A percentile compares a stretch with the other conserved stretches of the same genome.
Conservation (phyloP, 495 filamentous ascomycete genomes). For the Xylaria scruposa region DNA sequence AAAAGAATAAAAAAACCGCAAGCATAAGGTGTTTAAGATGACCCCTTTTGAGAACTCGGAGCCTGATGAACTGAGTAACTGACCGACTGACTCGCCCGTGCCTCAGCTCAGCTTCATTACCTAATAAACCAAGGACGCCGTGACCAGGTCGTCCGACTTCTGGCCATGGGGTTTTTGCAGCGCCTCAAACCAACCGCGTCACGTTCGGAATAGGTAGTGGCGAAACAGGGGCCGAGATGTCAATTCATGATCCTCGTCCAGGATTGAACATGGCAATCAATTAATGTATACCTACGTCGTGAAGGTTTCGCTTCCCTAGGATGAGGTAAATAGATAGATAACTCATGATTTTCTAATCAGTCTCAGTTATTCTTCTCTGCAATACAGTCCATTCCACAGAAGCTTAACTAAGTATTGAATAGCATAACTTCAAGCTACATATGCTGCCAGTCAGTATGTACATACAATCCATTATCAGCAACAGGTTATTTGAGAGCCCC, state of each 20-base stretch:
- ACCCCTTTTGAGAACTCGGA: neutral
- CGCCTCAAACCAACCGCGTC: slow-evolving; percentile 17
- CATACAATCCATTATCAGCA: too few species aligned
- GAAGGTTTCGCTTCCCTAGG: too few species aligned
- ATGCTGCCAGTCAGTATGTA: too few species aligned
- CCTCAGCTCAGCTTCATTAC: slow-evolving; percentile 12
- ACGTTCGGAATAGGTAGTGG: neutral
- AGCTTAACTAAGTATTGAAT: too few species aligned
- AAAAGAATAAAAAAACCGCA: neutral
- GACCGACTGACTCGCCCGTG: slow-evolving; percentile 10
- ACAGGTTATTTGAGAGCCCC: too few species aligned
- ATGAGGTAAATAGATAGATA: too few species aligned
- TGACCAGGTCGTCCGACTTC: neutral
- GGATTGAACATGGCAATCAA: neutral
- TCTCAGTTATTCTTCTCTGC: too few species aligned
- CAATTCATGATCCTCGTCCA: neutral
- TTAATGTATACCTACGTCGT: neutral
- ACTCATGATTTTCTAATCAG: too few species aligned
- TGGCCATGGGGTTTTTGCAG: slow-evolving; percentile 9
- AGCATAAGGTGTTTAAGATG: neutral
- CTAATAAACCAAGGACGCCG: neutral
- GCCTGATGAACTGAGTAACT: neutral
- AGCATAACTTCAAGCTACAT: too few species aligned
- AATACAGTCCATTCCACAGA: too few species aligned
- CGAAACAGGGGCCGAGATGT: slow-evolving; percentile 13